Evolutionary conservation across 2,329 filamentous ascomycete genomes (phyloP).

Genomic region (Grosmannia serpens): DNA sequence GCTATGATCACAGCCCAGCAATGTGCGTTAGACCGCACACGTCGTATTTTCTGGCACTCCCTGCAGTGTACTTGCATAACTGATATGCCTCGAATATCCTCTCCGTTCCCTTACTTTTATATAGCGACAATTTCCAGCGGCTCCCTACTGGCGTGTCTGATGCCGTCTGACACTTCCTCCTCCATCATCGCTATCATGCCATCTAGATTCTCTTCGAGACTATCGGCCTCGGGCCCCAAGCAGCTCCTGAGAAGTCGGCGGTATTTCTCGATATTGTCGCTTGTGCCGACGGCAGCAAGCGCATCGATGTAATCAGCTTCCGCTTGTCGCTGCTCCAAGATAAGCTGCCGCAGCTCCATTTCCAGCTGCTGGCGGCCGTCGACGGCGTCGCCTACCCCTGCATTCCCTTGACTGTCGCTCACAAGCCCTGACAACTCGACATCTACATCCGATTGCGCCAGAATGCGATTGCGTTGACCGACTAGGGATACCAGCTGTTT

Average conservation of each 20-base stretch:
- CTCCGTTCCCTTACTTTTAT: neutral
- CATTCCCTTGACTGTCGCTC: conserved; percentile 32
- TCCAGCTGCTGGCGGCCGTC: conserved; percentile 48
- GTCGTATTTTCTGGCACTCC: neutral
- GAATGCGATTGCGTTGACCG: conserved; percentile 38
- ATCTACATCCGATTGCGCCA: conserved; percentile 41
- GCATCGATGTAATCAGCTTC: conserved; percentile 60
- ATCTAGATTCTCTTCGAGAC: conserved; percentile 53
- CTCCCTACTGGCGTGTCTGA: conserved; percentile 4
- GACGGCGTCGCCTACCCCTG: conserved; percentile 17
- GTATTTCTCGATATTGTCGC: conserved; percentile 65
- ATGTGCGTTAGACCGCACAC: neutral
- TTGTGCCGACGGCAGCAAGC: conserved; percentile 55
- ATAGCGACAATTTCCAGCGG: conserved; percentile 10
- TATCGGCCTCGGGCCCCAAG: conserved; percentile 56
- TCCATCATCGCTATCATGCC: conserved; percentile 52
- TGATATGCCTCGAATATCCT: neutral
- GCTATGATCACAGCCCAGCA: too few species aligned
- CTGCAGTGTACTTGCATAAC: too few species aligned
- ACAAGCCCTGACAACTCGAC: conserved; percentile 32
- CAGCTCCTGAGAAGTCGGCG: conserved; percentile 57
- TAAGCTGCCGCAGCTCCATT: conserved; percentile 41
- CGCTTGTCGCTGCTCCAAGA: conserved; percentile 48
- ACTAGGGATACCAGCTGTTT: conserved; percentile 22
- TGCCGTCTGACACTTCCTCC: conserved; percentile 40